Evolutionary conservation across 208 protist species (phyloP), one percentile per base, ranked within the genome.

Genomic region (Crithidia acanthocephali): DNA sequence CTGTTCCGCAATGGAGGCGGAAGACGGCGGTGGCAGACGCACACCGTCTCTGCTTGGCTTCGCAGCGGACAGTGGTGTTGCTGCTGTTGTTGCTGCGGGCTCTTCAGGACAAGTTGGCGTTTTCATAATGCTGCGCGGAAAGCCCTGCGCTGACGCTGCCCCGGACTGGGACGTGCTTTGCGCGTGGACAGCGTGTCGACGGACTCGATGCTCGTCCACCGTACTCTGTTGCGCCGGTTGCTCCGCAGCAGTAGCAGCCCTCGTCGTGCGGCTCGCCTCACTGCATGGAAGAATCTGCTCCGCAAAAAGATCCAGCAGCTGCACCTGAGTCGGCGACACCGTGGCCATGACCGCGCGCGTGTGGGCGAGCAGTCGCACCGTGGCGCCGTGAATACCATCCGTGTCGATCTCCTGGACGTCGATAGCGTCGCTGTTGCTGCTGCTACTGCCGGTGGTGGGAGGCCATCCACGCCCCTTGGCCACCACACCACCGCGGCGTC

Each of bases 1-100:
- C 52, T 86, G 70, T 47, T 86, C 86, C 1, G 73, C 78, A 28
- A 87, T 61, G 7, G 88, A 81, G 1, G 28, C 13, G 28, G 37
- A 20, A 37, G 58, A 52, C 10, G 42, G 28, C 48, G 25, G 1
- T 4, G 20, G 22, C 28, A 8, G 22, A 22, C 11, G 37, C 11
- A 4, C 11, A 44, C 16, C n/a, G n/a, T n/a, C n/a, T n/a, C n/a
- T n/a, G n/a, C n/a, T n/a, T n/a, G n/a, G n/a, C n/a, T n/a, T n/a
- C n/a, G n/a, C n/a, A n/a, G n/a, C n/a, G n/a, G n/a, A n/a, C n/a
- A n/a, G n/a, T n/a, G n/a, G n/a, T n/a, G n/a, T n/a, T n/a, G 37
- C 37, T 57, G 56, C 33, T 28, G 59, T 16, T 37, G 18, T 27
- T 44, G 45, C 56, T 40, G 18, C 23, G 3, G 51, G 20, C 6